These are phyloP conservation scores for Fremontodendron californicum DNA, from an alignment of 345 rosid genomes.

Conservation along the genomic window DNA sequence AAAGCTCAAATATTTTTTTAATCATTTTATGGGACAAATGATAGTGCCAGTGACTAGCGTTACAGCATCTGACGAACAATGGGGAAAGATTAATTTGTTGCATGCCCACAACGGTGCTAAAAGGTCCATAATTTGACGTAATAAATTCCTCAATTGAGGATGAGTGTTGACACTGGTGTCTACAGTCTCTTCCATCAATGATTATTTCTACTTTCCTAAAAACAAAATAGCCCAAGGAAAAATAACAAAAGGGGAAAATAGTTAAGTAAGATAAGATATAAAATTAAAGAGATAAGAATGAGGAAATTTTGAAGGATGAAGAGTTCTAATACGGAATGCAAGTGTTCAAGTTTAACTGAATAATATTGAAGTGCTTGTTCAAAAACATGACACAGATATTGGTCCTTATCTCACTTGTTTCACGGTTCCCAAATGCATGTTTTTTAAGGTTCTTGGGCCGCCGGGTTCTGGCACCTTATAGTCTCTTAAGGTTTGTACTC, in stretches of 20 bases:
- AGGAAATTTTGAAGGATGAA: not conserved
- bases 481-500: too few species aligned
- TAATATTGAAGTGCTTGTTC: not conserved
- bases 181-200: not conserved
- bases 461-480: not conserved
- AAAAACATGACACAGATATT: not conserved
- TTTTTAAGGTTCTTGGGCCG: not conserved
- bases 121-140: not conserved
- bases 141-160: not conserved
- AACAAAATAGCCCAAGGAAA: not conserved
- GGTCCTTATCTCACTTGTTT: not conserved
- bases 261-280: not conserved
- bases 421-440: not conserved
- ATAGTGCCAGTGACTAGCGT: constrained; percentile 5
- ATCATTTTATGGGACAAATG: not conserved
- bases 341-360: not conserved
- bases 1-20: not conserved
- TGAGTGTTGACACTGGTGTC: not conserved
- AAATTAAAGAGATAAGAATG: not conserved
- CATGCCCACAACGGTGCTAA: not conserved
- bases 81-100: not conserved
- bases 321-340: not conserved
- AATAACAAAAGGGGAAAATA: not conserved
- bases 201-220: not conserved
- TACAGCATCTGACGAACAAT: not conserved